Conservation (phyloP, 176 grass and related monocot species). For the Carex scoparia region DNA sequence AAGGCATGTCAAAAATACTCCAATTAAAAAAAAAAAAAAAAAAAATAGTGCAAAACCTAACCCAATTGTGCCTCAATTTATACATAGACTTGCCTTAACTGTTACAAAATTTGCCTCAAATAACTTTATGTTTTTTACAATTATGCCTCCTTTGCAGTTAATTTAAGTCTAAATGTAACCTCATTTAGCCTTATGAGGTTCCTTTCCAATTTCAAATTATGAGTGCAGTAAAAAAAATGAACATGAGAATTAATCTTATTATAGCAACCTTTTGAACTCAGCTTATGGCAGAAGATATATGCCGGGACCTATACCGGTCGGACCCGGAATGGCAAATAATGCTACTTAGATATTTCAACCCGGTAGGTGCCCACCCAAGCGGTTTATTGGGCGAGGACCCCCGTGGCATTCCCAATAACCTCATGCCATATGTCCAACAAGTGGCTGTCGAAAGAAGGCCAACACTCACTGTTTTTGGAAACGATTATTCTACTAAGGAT, state of each 20-base stretch:
- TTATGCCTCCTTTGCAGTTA: not conserved
- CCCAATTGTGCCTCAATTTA: not conserved
- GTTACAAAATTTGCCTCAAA: not conserved
- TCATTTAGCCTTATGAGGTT: not conserved
- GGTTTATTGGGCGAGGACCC: slow-evolving; percentile 93
- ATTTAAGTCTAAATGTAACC: not conserved
- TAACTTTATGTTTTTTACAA: not conserved
- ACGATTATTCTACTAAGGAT: slow-evolving; percentile 84
- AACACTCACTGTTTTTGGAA: slow-evolving; percentile 85
- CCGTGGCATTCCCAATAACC: slow-evolving; percentile 85
- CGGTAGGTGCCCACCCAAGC: slow-evolving; percentile 89
- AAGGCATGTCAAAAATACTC: not conserved
- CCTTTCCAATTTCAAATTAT: not conserved
- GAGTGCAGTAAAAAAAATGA: not conserved
- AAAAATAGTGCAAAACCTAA: not conserved
- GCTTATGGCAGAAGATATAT: slow-evolving; percentile 93
- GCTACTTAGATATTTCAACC: slow-evolving; percentile 95
- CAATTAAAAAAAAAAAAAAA: not conserved
- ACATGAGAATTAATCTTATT: not conserved
- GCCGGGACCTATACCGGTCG: slow-evolving; percentile 57
- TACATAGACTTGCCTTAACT: not conserved
- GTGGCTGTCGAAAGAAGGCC: slow-evolving; percentile 89
- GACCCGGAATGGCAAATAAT: slow-evolving; percentile 93
- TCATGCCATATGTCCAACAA: slow-evolving; percentile 98
- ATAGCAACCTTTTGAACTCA: slow-evolving; percentile 19